Evolutionary conservation across 164 flowering plant genomes (phyloP).

Genomic region (Liquidambar formosana): DNA sequence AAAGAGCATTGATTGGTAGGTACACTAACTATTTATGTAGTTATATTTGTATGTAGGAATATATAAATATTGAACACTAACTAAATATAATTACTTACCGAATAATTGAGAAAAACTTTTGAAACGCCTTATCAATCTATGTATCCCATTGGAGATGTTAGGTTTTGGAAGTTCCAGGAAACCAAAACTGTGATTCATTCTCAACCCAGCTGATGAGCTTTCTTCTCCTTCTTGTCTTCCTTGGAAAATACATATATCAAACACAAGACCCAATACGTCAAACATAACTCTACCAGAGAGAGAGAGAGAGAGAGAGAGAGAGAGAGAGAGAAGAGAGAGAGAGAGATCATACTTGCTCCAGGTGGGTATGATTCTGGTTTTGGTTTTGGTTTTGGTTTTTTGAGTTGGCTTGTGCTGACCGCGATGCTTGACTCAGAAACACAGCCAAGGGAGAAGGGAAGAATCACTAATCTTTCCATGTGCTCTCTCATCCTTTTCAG

Average conservation of each 20-base stretch:
- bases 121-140: constrained; percentile 24
- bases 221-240: constrained; percentile 20
- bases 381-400: constrained; percentile 38
- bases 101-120: constrained; percentile 31
- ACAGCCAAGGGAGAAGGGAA: constrained; percentile 67
- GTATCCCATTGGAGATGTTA: constrained; percentile 20
- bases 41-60: too few species aligned
- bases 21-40: too few species aligned
- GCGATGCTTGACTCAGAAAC: constrained; percentile 51
- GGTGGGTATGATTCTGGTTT: constrained; percentile 25
- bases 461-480: constrained; percentile 53
- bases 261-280: not conserved
- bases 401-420: constrained; percentile 24
- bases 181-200: constrained; percentile 11
- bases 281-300: not conserved
- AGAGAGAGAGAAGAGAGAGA: not conserved
- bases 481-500: constrained; percentile 32
- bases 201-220: not conserved
- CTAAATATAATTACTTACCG: constrained; percentile 19
- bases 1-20: too few species aligned
- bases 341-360: constrained; percentile 8
- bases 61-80: too few species aligned
- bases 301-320: not conserved
- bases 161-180: constrained; percentile 18
- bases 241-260: not conserved